Base-by-base conservation (phyloP, 1,284 basidiomycete species). In the Rhodofomes roseus region DNA sequence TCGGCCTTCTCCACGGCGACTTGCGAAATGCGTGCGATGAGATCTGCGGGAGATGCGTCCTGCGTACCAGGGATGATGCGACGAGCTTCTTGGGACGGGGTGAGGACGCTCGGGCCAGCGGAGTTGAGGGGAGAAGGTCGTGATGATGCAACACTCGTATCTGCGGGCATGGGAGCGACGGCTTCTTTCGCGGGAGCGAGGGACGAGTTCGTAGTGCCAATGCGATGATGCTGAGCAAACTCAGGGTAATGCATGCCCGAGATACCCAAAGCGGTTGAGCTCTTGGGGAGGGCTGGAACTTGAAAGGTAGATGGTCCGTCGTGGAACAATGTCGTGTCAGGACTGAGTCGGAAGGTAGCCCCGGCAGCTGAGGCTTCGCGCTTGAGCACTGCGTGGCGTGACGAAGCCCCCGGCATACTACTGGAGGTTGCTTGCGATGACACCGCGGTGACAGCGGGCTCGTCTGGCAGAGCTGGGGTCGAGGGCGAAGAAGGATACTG, bases 401-500 rank as follows among this genome's bases (percentile, higher is more conserved):
- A n/a, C 29, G n/a, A 9, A 20, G 9, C 8, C 12, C 29, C 50
- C 9, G 18, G 34, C 20, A 23, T 3, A 20, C 29, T n/a, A 25
- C 8, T 1, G 22, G 18, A 22, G 2, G 53, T 12, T 40, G 53
- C 2, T 27, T 29, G 20, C 18, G 6, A 23, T 20, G 51, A 44
- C 5, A 23, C 39, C 14, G 53, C 40, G 9, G 34, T 39, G 9
- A 22, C 8, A 12, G 29, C 23, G 14, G 39, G 46, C 4, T 18
- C 37, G 12, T 54, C 40, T 8, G 52, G 40, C 4, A 54, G 18
- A 14, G 54, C 22, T 1, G 64, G 60, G 8, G 67, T 56, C 1
- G 60, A 34, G 1, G 62, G 60, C 1, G 66, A 67, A 14, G 53
- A 41, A 20, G 48, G 59, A 23, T 64, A 61, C 31, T 54, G 37